A percentile compares a stretch with the other conserved stretches of the same genome.
Conservation (phyloP, 148 eudicot species). For the Fagopyrum homotropicum region DNA sequence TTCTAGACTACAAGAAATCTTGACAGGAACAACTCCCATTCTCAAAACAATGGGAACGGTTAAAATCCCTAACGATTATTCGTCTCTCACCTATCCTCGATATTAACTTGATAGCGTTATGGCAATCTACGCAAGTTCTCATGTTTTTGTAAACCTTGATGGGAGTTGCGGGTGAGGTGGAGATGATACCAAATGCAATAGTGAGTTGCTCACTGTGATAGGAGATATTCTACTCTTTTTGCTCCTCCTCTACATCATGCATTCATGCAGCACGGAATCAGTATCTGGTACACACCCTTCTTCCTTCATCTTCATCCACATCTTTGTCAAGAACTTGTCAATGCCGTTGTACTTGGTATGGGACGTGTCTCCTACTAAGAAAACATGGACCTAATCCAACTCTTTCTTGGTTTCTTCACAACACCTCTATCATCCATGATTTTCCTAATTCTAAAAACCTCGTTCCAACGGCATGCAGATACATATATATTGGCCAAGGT, state of each 20-base stretch:
- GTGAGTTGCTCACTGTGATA: slow-evolving; percentile 64
- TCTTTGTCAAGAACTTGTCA: slow-evolving; percentile 30
- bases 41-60: too few species aligned
- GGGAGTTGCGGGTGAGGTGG: slow-evolving; percentile 38
- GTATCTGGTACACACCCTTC: slow-evolving; percentile 57
- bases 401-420: slow-evolving; percentile 45
- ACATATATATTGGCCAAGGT: slow-evolving; percentile 41
- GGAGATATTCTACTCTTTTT: slow-evolving; percentile 50
- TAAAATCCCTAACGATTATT: too few species aligned
- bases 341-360: slow-evolving; percentile 37
- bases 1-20: slow-evolving; percentile 37
- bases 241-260: slow-evolving; percentile 57
- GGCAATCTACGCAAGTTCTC: too few species aligned
- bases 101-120: too few species aligned
- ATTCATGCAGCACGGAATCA: slow-evolving; percentile 30
- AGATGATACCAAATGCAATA: slow-evolving; percentile 47
- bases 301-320: slow-evolving; percentile 45
- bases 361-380: slow-evolving; percentile 46
- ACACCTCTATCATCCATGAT: slow-evolving; percentile 40
- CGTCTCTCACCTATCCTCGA: too few species aligned
- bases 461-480: slow-evolving; percentile 29
- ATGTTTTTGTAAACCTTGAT: too few species aligned
- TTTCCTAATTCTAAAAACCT: slow-evolving; percentile 30
- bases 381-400: slow-evolving; percentile 44
- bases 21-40: slow-evolving; percentile 46